Conservation (phyloP, 2,329 filamentous ascomycete species). For the Tricladium varicosporioides region DNA sequence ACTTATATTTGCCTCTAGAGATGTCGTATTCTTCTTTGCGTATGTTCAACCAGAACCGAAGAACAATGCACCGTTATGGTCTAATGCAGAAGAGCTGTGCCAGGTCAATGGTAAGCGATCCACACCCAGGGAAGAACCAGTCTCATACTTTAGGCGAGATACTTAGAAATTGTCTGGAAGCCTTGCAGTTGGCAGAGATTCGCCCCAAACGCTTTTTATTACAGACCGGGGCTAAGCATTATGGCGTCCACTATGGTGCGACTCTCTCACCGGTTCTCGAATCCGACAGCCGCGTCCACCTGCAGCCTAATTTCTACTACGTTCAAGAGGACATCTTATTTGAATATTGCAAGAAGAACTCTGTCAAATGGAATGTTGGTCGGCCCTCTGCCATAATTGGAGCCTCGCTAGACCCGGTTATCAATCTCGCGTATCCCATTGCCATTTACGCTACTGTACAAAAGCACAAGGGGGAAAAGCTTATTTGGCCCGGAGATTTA, state of each 20-base stretch:
- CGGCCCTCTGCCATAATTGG: slow-evolving; percentile 20
- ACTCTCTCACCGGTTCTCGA: slow-evolving; percentile 27
- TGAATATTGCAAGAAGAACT: slow-evolving; percentile 1
- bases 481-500: slow-evolving; percentile 35
- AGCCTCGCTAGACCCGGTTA: slow-evolving; percentile 18
- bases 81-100: background rate
- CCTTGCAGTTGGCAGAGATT: slow-evolving; percentile 14
- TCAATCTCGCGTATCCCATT: slow-evolving; percentile 26
- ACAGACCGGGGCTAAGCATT: slow-evolving; percentile 36
- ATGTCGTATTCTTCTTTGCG: background rate
- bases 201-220: slow-evolving; percentile 23
- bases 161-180: slow-evolving; percentile 14
- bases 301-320: slow-evolving; percentile 20
- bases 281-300: background rate
- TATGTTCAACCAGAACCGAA: background rate
- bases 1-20: background rate
- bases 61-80: background rate
- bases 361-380: slow-evolving; percentile 14
- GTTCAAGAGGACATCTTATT: slow-evolving; percentile 18
- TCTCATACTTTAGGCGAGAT: no score
- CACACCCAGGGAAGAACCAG: no score
- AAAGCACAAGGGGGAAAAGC: slow-evolving; percentile 32
- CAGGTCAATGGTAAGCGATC: background rate
- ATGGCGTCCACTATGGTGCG: slow-evolving; percentile 32
- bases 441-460: slow-evolving; percentile 29